Base-by-base conservation (phyloP, 1,284 basidiomycete species). In the Boletus semigastroideus region DNA sequence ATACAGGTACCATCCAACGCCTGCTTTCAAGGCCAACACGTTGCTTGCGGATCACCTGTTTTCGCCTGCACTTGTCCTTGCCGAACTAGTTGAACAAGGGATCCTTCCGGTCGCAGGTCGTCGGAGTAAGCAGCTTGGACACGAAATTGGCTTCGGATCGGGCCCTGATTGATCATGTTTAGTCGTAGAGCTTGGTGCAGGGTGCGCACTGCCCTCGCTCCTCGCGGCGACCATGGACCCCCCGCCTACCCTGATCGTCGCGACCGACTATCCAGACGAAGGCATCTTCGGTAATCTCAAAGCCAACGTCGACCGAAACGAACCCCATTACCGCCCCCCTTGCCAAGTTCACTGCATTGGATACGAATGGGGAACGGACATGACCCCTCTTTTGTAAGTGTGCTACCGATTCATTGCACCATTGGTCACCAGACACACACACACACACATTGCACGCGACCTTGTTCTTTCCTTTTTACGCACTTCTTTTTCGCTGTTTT, bases 1-100 rank as follows among this genome's bases (percentile, higher is more conserved):
- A 51, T 54, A 45, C 54, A 31, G 16, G 46, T 2, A 30, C 27
- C n/a, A 17, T 36, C n/a, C 47, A 20, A 17, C n/a, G 16, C 31
- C 25, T 59, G 40, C 56, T 49, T 52, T 38, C 27, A 63, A 86
- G 84, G 83, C 84, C 17, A 85, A 82, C 57, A 86, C 83, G 12
- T 74, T 87, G 16, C 73, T 88, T 14, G 86, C 84, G 47, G 85
- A 88, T 66, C 84, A 85, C 55, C 72, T 87, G 1, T 89, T 87
- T 63, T 87, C 83, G 40, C 85, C 84, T 12, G 79, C 80, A 4
- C 71, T 89, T 7, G 77, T 84, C 49, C 73, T 88, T 19, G 81
- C 83, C 2, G 84, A 88, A 62, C 71, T 76, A 22, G 80, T 89
- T 9, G 83, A 90, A 64, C 66, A 76, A 47, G 74, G 76, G 1